Evolutionary conservation across 192 early-diverging fungal genomes (phyloP).

Genomic region (Ambispora gerdemannii): DNA sequence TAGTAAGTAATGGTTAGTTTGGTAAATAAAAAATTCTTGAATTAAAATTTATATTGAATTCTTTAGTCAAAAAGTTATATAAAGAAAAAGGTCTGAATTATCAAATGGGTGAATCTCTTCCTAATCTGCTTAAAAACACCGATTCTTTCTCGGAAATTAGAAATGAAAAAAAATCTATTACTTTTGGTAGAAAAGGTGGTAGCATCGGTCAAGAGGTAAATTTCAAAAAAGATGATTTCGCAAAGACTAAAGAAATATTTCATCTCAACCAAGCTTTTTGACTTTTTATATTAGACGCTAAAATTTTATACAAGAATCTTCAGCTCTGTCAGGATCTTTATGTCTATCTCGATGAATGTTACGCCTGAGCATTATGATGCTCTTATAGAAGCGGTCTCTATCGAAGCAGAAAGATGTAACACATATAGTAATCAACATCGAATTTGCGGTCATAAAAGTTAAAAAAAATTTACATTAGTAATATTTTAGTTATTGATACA

Average conservation of each 20-base stretch:
- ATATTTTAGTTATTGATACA: no score
- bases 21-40: no score
- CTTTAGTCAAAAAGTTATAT: background rate
- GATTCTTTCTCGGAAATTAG: background rate
- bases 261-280: no score
- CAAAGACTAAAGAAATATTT: no score
- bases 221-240: no score
- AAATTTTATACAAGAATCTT: background rate
- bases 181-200: background rate
- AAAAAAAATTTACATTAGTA: no score
- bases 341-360: background rate
- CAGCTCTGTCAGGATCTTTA: background rate
- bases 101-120: background rate
- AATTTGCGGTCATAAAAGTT: background rate
- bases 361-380: background rate
- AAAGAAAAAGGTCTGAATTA: background rate
- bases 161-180: background rate
- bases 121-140: background rate
- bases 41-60: background rate
- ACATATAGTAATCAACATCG: background rate
- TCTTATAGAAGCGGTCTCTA: background rate
- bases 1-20: background rate
- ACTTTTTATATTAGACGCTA: background rate
- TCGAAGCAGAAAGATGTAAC: background rate
- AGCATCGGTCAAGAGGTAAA: background rate